Base-by-base conservation (phyloP, 495 filamentous ascomycete genomes). In the Penicillium lividum region DNA sequence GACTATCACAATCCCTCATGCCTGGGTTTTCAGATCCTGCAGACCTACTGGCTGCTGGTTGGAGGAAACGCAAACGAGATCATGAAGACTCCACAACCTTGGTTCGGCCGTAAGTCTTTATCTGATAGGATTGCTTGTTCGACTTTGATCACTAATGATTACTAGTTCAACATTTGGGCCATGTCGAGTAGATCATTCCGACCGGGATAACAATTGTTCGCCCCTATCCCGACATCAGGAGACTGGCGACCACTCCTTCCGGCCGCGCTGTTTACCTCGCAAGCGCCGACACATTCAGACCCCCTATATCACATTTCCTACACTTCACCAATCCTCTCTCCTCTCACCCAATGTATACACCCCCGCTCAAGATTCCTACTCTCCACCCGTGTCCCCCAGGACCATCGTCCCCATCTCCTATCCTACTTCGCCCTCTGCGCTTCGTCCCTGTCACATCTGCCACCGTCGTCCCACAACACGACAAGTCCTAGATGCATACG, bases 401-500 rank as follows among this genome's bases (percentile, higher is more conserved):
- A 69, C 69, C 28, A 69, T 68, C 28, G 62, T 74, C 18, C 69
- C 72, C 0, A 51, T 66, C 8, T 49, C 63, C 25, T 61, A 66
- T 42, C 58, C 68, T 30, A 57, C 67, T 25, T 68, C 72, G 31
- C 57, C 67, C 7, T 65, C 69, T 0, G 68, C 66, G 22, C 69
- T 82, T 3, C 70, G 72, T 29, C 77, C 78, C 2, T 84, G 81
- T 36, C 77, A 84, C 61, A 75, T 84, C 52, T 84, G 81, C 52
- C 71, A 79, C 51, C 69, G 78, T 22, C 73, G 72, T 51, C 81
- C 81, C 3, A 80, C 76, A 6, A 76, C 73, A 4, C 73, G 71
- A 27, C 66, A 73, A 46, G 70, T 81, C 29, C 68, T 84, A 3
- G 77, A 82, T 53, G 73, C 77, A 1, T 82, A 77, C 61, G 72